Evolutionary conservation across 495 filamentous ascomycete genomes (phyloP).

Genomic region (Lophium mytilinum): DNA sequence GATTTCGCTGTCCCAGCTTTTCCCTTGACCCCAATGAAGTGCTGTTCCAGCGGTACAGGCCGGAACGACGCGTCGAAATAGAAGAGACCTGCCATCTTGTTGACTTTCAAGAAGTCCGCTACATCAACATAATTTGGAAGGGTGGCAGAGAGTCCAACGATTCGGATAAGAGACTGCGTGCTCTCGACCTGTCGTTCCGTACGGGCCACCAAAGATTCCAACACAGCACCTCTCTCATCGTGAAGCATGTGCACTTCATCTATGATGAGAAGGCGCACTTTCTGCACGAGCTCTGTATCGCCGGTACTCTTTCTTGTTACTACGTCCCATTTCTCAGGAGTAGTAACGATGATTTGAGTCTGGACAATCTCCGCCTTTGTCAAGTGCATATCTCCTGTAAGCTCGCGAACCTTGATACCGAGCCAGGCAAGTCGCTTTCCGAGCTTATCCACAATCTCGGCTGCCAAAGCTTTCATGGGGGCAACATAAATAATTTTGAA

Average conservation of each 20-base stretch:
- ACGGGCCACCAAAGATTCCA: constrained; percentile 89
- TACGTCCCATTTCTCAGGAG: constrained; percentile 99
- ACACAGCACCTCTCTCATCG: constrained; percentile 89
- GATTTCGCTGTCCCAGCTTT: constrained; percentile 72
- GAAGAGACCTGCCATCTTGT: constrained; percentile 85
- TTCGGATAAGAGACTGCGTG: constrained; percentile 92
- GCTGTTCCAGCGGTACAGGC: constrained; percentile 92
- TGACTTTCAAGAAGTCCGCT: constrained; percentile 92
- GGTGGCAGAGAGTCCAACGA: constrained; percentile 90
- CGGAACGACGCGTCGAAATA: constrained; percentile 96
- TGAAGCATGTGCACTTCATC: constrained; percentile 99
- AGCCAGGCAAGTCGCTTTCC: constrained; percentile 92
- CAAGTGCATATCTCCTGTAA: constrained; percentile 97
- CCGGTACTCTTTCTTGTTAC: constrained; percentile 94
- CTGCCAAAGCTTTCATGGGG: constrained; percentile 94
- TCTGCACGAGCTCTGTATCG: constrained; percentile 95
- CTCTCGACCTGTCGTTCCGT: constrained; percentile 96
- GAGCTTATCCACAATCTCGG: constrained; percentile 92
- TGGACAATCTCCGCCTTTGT: constrained; percentile 92
- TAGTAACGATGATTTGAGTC: constrained; percentile 98
- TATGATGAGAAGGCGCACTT: constrained; percentile 92
- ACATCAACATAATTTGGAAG: constrained; percentile 95
- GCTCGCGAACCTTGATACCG: constrained; percentile 77
- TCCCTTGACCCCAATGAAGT: constrained; percentile 93
- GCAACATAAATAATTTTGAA: constrained; percentile 99